Percentiles rank a stretch among this genome's conserved stretches.
phyloP scores from a whole-genome alignment of 176 grass and related monocot genomes.

The Eragrostis nindensis region DNA sequence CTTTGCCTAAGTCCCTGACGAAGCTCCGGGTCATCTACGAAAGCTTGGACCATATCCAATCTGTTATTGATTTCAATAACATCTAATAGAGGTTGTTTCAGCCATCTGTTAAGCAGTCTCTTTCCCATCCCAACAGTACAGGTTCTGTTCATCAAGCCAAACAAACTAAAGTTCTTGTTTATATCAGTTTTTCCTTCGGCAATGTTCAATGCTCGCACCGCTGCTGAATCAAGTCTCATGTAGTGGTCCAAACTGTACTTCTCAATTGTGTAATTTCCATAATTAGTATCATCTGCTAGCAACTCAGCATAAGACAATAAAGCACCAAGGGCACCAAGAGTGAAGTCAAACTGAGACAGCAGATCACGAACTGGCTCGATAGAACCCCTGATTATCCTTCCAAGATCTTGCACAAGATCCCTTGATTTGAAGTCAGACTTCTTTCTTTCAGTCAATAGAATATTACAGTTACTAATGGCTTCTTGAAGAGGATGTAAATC shows the following conservation, averaged over 20 bases:
- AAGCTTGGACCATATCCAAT: slow-evolving; percentile 92
- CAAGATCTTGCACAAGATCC: slow-evolving; percentile 92
- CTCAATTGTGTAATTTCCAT: slow-evolving; percentile 82
- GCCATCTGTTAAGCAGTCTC: slow-evolving; percentile 85
- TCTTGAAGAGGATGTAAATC: slow-evolving; percentile 74
- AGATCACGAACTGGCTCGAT: slow-evolving; percentile 88
- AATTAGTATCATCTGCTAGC: slow-evolving; percentile 86
- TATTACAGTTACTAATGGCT: slow-evolving; percentile 72
- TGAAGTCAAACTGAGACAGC: slow-evolving; percentile 81
- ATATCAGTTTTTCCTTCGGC: slow-evolving; percentile 87
- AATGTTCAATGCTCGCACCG: slow-evolving; percentile 83
- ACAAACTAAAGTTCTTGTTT: slow-evolving; percentile 99
- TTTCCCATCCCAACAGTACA: slow-evolving; percentile 99
- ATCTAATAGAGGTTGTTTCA: slow-evolving; percentile 94
- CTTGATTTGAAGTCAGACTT: slow-evolving; percentile 89
- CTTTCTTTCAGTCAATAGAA: slow-evolving; percentile 82
- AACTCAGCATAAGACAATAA: slow-evolving; percentile 83
- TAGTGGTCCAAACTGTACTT: slow-evolving; percentile 83
- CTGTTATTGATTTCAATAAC: slow-evolving; percentile 81
- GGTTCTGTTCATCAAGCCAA: slow-evolving; percentile 96
- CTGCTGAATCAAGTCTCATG: slow-evolving; percentile 97
- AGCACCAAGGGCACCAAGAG: slow-evolving; percentile 80
- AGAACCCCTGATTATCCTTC: slow-evolving; percentile 86
- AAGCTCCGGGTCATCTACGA: slow-evolving; percentile 81
- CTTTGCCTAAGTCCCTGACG: slow-evolving; percentile 79